These are phyloP conservation scores for Fusarium marasasianum DNA, from an alignment of 2,329 filamentous ascomycete species.

Conservation along the genomic window DNA sequence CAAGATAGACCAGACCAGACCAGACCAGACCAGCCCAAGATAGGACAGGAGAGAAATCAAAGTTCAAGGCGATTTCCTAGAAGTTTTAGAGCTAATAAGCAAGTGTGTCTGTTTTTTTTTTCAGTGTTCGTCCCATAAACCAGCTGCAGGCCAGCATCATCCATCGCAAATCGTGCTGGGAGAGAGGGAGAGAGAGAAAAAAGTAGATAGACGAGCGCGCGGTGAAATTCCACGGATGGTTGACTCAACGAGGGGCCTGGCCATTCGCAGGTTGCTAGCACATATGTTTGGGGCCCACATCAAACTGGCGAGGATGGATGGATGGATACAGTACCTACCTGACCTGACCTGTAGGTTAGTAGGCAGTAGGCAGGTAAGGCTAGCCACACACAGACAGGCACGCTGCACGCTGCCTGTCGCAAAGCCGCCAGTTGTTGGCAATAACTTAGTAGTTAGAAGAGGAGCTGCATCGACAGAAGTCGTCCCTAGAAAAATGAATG, in stretches of 20 bases:
- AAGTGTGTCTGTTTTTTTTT: conserved; percentile 18
- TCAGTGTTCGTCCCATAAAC: conserved; percentile 18
- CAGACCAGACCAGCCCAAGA: not conserved
- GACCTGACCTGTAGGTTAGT: too few relatives aligned
- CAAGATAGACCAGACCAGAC: not conserved
- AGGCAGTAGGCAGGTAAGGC: not conserved
- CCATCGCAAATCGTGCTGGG: conserved; percentile 13
- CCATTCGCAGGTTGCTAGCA: not conserved
- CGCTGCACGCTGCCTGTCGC: conserved; percentile 26
- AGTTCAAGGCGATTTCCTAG: conserved; percentile 6
- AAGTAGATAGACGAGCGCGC: conserved; percentile 5
- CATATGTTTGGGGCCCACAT: conserved; percentile 7
- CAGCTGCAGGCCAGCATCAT: conserved; percentile 31
- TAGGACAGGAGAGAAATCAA: conserved; percentile 3
- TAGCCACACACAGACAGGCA: conserved; percentile 33
- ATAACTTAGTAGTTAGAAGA: not conserved
- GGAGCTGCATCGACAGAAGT: conserved; percentile 12
- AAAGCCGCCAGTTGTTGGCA: conserved; percentile 25
- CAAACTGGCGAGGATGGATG: conserved; percentile 10
- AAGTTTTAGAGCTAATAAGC: conserved; percentile 8
- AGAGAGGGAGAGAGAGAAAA: not conserved
- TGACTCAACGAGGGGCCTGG: conserved; percentile 16
- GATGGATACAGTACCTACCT: not conserved
- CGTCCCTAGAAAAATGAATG: not conserved
- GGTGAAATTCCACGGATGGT: conserved; percentile 26